phyloP scores from a whole-genome alignment of 495 filamentous ascomycete species.

The Penicillium antarcticum region DNA sequence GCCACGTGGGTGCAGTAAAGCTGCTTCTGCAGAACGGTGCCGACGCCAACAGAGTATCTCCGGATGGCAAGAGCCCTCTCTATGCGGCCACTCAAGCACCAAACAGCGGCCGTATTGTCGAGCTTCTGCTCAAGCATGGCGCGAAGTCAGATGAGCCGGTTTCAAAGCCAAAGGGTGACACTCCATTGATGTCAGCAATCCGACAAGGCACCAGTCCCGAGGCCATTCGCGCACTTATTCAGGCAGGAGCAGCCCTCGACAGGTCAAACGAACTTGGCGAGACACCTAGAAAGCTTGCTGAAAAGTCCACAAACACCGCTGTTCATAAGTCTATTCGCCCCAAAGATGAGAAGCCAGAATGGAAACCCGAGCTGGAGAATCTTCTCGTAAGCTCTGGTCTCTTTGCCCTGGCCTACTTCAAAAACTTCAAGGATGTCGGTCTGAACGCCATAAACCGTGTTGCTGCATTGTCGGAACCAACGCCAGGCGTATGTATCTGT shows the following conservation, averaged over 20 bases:
- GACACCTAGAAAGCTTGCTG: neutral
- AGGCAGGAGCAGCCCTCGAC: neutral
- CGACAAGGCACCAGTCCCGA: neutral
- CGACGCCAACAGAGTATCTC: neutral
- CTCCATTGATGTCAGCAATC: neutral
- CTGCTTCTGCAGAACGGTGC: neutral
- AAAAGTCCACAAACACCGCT: neutral
- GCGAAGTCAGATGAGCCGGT: neutral
- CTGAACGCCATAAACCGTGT: neutral
- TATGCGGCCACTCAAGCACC: neutral
- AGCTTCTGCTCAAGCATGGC: neutral
- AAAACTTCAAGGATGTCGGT: neutral
- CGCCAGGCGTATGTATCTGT: neutral
- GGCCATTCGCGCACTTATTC: neutral
- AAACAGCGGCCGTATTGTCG: neutral
- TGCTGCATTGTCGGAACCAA: neutral
- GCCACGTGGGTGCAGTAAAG: neutral
- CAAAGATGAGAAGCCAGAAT: neutral
- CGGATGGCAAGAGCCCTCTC: neutral
- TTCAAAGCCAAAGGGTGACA: neutral
- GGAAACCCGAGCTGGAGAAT: conserved; percentile 3
- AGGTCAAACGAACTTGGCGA: neutral
- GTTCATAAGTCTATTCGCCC: neutral
- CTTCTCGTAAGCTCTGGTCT: neutral
- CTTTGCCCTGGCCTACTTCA: neutral